These are phyloP conservation scores for Verticillium nubilum DNA, from an alignment of 2,329 filamentous ascomycete genomes.

Conservation along the genomic window DNA sequence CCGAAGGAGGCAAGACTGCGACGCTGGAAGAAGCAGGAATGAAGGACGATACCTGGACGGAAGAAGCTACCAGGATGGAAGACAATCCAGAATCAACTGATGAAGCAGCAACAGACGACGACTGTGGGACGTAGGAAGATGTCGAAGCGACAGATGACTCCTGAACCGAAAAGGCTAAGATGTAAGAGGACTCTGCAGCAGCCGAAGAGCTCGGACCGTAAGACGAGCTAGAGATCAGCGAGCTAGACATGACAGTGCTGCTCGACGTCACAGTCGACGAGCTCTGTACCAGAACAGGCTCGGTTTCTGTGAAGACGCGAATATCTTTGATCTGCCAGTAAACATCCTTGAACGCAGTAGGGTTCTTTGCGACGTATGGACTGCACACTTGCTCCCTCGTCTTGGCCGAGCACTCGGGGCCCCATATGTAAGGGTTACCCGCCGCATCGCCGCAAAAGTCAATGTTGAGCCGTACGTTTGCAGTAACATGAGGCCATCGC, in stretches of 20 bases:
- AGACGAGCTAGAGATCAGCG: background rate
- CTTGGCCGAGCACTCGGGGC: slow-evolving; percentile 16
- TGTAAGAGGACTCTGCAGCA: background rate
- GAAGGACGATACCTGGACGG: background rate
- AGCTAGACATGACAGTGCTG: background rate
- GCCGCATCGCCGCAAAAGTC: slow-evolving; percentile 71
- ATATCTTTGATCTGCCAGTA: slow-evolving; percentile 41
- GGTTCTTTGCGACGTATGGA: slow-evolving; percentile 30
- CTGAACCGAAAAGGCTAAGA: no score
- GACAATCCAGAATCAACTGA: no score
- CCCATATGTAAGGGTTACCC: slow-evolving; percentile 27
- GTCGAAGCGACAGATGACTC: no score
- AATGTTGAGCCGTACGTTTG: slow-evolving; percentile 50
- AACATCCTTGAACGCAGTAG: slow-evolving; percentile 27
- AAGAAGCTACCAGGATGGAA: no score
- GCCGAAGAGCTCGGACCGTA: background rate
- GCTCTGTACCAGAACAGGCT: background rate
- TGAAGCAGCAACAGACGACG: no score
- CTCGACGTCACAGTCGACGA: background rate
- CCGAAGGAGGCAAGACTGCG: background rate
- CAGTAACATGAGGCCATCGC: background rate
- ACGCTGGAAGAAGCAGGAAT: background rate
- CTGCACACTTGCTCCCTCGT: slow-evolving; percentile 23
- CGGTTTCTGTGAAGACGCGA: slow-evolving; percentile 20
- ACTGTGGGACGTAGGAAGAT: no score